phyloP scores from a whole-genome alignment of 1,284 basidiomycete genomes.

The Cryptococcus neoformans region DNA sequence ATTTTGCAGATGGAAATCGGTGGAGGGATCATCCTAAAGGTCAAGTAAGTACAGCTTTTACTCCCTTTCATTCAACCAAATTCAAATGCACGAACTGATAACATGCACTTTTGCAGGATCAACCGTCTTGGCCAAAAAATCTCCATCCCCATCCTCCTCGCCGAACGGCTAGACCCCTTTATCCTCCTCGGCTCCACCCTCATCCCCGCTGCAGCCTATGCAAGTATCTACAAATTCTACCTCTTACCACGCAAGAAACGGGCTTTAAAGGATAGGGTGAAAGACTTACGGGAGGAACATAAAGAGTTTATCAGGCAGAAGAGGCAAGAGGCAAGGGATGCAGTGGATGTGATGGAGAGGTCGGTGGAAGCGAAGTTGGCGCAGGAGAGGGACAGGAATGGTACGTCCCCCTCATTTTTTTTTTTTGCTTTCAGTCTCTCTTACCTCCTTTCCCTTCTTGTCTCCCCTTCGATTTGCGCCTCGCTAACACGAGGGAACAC shows the following conservation, averaged over 20 bases:
- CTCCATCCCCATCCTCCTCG: slow-evolving; percentile 57
- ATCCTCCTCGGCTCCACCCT: slow-evolving; percentile 55
- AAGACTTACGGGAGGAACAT: slow-evolving; percentile 59
- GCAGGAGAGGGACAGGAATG: slow-evolving; percentile 48
- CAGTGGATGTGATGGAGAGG: slow-evolving; percentile 50
- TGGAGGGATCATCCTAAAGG: slow-evolving; percentile 35
- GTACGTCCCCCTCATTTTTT: slow-evolving; percentile 25
- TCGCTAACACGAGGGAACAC: background rate
- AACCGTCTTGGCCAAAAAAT: slow-evolving; percentile 31
- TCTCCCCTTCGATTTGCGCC: background rate
- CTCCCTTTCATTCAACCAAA: background rate
- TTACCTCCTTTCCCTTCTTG: background rate
- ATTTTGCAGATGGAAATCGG: slow-evolving; percentile 28
- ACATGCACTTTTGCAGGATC: background rate
- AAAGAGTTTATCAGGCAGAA: slow-evolving; percentile 61
- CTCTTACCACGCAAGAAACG: slow-evolving; percentile 57
- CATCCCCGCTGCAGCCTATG: slow-evolving; percentile 56
- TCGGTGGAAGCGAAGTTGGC: slow-evolving; percentile 47
- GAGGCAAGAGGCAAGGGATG: slow-evolving; percentile 59
- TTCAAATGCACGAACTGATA: background rate
- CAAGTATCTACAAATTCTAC: slow-evolving; percentile 58
- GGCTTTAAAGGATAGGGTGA: slow-evolving; percentile 54
- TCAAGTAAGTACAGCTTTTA: slow-evolving; percentile 21
- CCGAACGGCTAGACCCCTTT: slow-evolving; percentile 52
- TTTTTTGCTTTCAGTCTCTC: background rate